Evolutionary conservation across 192 early-diverging fungal genomes (phyloP), one percentile per base, ranked within the genome.

Genomic region (Globomyces pollinis-pini): DNA sequence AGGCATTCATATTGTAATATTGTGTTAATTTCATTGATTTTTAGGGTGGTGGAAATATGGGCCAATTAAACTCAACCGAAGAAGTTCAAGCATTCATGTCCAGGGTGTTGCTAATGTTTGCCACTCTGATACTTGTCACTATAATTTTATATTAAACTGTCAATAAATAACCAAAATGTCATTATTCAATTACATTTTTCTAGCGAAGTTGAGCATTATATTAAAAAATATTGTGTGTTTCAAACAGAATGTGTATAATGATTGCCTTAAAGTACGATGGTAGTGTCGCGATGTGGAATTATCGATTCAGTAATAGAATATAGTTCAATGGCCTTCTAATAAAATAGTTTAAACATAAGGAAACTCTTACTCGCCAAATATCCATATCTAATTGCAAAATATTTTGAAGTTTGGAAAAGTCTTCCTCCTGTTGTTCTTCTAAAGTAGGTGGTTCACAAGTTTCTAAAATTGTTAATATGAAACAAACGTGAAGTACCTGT

Each of bases 331-430:
- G 89, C 69, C 28, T 85, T 81, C 58, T 78, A 26, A 36, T n/a
- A n/a, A n/a, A n/a, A n/a, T n/a, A n/a, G n/a, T n/a, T n/a, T n/a
- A n/a, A n/a, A n/a, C 21, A 26, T 47, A 28, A 47, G 28, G 6
- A 21, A 47, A 5, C 6, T 4, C 28, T 26, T 47, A 47, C 44
- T 26, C 44, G 71, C 88, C 89, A 93, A 1, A 71, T 78, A 0
- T 66, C 34, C 57, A 81, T 75, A 58, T 85, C 84, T 21, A 90
- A 68, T 34, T 82, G 75, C 67, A 93, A 83, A 6, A 93, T 82
- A 57, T 88, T 73, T 62, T 93, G 90, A 65, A 86, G 84, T 61
- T 90, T 89, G 11, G 38, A 72, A 62, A 12, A 88, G 55, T n/a
- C 85, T 81, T 4, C 67, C 51, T 26, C 70, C 67, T n/a, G 85